Evolutionary conservation across 495 filamentous ascomycete species (phyloP).

Genomic region (Pseudoneurospora amorphoporcata): DNA sequence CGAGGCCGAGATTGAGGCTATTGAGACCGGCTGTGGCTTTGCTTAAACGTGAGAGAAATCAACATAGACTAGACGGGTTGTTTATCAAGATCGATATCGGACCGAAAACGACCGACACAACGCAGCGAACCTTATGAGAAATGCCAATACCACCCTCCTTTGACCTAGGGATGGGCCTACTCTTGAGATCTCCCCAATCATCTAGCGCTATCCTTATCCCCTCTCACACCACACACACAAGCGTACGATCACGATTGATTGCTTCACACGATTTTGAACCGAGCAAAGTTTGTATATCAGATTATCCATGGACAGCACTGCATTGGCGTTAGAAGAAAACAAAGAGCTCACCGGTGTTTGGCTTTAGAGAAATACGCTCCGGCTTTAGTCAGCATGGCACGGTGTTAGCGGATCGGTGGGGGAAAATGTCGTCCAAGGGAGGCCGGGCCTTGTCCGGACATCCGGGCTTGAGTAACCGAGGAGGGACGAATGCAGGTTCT

Average conservation of each 20-base stretch:
- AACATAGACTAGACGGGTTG: background rate
- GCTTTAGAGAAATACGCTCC: background rate
- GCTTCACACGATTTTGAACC: background rate
- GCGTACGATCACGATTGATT: background rate
- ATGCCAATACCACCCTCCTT: background rate
- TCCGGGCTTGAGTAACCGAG: background rate
- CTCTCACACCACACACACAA: background rate
- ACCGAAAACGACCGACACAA: background rate
- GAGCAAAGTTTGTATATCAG: background rate
- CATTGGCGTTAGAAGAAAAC: background rate
- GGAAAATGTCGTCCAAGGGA: background rate
- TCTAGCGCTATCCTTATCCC: background rate
- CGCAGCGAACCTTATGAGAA: background rate
- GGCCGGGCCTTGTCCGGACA: background rate
- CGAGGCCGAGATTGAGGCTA: slow-evolving; percentile 81
- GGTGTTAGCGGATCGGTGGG: background rate
- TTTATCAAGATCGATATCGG: background rate
- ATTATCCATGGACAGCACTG: background rate
- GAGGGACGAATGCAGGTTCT: background rate
- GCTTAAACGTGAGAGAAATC: slow-evolving; percentile 15
- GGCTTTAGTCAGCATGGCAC: background rate
- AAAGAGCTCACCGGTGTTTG: background rate
- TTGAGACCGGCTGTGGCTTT: slow-evolving; percentile 76
- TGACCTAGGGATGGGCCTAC: background rate
- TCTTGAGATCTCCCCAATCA: background rate